A percentile compares a stretch with the other conserved stretches of the same genome.
Evolutionary conservation across 768 basidiomycete genomes (phyloP).

Genomic region (Cystobasidium ongulense): DNA sequence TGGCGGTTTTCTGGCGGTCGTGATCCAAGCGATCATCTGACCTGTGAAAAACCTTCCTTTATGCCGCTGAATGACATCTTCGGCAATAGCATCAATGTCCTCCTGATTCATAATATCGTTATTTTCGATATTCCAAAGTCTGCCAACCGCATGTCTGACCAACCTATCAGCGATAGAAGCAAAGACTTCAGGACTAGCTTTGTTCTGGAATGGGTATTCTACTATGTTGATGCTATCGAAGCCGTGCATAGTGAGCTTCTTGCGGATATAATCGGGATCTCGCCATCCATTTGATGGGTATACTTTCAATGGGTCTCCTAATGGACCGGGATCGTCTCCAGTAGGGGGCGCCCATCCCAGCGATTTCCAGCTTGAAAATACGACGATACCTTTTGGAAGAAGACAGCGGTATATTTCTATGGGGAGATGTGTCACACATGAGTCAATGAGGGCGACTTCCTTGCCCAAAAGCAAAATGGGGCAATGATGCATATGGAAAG

Average conservation of each 20-base stretch:
- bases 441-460: too few relatives aligned
- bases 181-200: neutral
- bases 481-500: too few relatives aligned
- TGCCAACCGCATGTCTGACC: neutral
- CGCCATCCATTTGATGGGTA: neutral
- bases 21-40: neutral
- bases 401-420: constrained; percentile 5
- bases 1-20: neutral
- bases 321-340: neutral
- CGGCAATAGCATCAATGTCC: neutral
- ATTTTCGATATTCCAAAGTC: neutral
- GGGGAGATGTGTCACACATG: neutral
- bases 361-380: neutral
- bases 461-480: too few relatives aligned
- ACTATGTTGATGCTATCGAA: neutral
- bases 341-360: neutral
- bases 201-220: neutral
- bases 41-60: neutral
- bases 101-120: neutral
- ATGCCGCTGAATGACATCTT: neutral
- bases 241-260: neutral
- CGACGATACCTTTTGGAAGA: neutral
- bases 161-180: neutral
- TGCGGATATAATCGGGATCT: neutral
- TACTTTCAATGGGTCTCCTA: neutral